Evolutionary conservation across 2,329 filamentous ascomycete genomes (phyloP), one percentile per base, ranked within the genome.

Genomic region (Paecilomyces niveus): DNA sequence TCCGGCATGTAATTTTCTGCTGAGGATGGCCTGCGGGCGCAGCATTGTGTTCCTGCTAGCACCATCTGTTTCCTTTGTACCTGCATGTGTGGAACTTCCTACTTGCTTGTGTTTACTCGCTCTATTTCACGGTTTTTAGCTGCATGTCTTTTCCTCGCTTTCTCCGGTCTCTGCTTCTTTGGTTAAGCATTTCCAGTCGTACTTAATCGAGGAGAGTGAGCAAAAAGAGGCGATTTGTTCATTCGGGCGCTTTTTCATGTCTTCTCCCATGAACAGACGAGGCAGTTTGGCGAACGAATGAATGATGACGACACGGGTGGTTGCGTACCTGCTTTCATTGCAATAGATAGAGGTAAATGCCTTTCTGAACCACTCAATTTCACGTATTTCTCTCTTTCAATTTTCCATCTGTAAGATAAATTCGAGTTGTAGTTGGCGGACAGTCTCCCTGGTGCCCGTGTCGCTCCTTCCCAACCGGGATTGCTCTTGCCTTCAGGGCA

Each of bases 201-300:
- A 66, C 71, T 71, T 71, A 67, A 71, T 70, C 70, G 67, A 67
- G 66, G 67, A 68, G 65, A 66, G 59, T 71, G 67, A 68, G 68
- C 65, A 74, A 72, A n/a, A 73, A 70, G 70, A 64, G 69, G 68
- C 71, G 67, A 69, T 60, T 56, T 70, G 63, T 70, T 70, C 63
- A 64, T 67, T 66, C 68, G 64, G 65, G 63, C 59, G 61, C 62
- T 62, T 60, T 63, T 60, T 56, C 56, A 58, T 64, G 57, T 63
- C 62, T 60, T 66, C 60, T 62, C 59, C 59, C 58, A 63, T 62
- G 60, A 60, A 63, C 60, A 63, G 56, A 61, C 59, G 59, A 64
- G 59, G 59, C 64, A 64, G 58, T 60, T 65, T 63, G 58, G 64
- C 61, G 68, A 63, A 66, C 59, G 63, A 68, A 67, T 65, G 63